Percentiles rank a stretch among this genome's conserved stretches.
phyloP scores from a whole-genome alignment of 2,329 filamentous ascomycete genomes.

The Ascosphaera aggregata region DNA sequence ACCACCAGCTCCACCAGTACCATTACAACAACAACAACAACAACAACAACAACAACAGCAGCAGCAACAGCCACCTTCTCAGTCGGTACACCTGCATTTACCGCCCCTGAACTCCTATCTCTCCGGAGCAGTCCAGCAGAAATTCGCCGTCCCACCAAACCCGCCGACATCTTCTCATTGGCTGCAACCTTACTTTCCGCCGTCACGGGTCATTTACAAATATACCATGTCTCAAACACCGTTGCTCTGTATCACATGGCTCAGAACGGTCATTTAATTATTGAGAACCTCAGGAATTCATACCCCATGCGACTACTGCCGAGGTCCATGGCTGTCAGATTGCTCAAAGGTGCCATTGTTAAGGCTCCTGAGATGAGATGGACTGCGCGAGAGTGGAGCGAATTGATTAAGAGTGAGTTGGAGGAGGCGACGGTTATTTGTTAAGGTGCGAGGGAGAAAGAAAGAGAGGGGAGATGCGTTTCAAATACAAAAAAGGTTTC shows the following conservation, averaged over 20 bases:
- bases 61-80: constrained; percentile 4
- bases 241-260: constrained; percentile 22
- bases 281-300: constrained; percentile 17
- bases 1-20: too few relatives aligned
- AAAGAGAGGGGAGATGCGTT: too few relatives aligned
- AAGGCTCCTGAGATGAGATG: constrained; percentile 16
- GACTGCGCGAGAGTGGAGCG: constrained; percentile 12
- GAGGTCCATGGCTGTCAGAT: constrained; percentile 18
- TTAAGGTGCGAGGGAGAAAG: too few relatives aligned
- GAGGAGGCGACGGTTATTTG: too few relatives aligned
- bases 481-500: too few relatives aligned
- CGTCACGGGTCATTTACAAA: constrained; percentile 21
- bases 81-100: constrained; percentile 23
- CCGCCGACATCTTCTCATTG: constrained; percentile 23
- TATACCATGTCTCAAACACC: constrained; percentile 18
- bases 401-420: constrained; percentile 6
- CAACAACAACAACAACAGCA: too few relatives aligned
- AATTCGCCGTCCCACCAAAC: constrained; percentile 12
- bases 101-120: constrained; percentile 20
- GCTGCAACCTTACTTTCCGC: constrained; percentile 22
- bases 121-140: background rate
- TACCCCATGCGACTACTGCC: constrained; percentile 17
- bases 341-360: constrained; percentile 11
- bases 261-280: constrained; percentile 19
- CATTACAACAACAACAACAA: too few relatives aligned